phyloP scores from a whole-genome alignment of 768 basidiomycete genomes.

The Termitomyces sp. region DNA sequence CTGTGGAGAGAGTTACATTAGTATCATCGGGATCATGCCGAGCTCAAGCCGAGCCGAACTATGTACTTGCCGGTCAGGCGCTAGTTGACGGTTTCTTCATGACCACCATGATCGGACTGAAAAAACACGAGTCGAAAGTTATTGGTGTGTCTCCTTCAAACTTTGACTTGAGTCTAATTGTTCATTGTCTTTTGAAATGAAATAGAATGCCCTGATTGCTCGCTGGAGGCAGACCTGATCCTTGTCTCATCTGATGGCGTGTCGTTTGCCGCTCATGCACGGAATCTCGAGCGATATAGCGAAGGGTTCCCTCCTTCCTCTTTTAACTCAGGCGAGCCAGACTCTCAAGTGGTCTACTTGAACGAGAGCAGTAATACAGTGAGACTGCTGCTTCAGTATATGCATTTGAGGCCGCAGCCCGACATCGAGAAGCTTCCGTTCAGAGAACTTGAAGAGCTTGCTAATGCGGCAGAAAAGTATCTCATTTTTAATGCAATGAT shows the following conservation, averaged over 20 bases:
- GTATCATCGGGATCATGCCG: too few species aligned
- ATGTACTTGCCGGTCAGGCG: neutral
- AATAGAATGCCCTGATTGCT: neutral
- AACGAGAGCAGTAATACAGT: neutral
- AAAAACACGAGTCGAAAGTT: neutral
- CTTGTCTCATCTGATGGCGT: slow-evolving; percentile 9
- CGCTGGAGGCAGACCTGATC: slow-evolving; percentile 4
- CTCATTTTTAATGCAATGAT: slow-evolving; percentile 9
- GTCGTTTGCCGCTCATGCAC: slow-evolving; percentile 2
- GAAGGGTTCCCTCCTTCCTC: slow-evolving; percentile 5
- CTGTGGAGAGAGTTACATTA: too few species aligned
- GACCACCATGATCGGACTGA: neutral
- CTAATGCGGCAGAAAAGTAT: slow-evolving; percentile 15
- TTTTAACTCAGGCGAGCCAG: neutral
- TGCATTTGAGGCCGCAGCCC: slow-evolving; percentile 4
- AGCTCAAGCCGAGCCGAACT: too few species aligned
- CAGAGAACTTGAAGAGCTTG: neutral
- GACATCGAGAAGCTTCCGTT: slow-evolving; percentile 7
- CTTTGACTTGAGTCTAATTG: neutral
- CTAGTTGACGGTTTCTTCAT: neutral
- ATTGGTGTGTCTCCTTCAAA: neutral
- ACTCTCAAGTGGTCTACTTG: neutral
- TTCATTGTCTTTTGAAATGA: neutral
- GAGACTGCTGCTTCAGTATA: slow-evolving; percentile 5
- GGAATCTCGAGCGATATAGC: slow-evolving; percentile 9